Evolutionary conservation across 495 filamentous ascomycete genomes (phyloP), one percentile per base, ranked within the genome.

Genomic region (Aspergillus cristatus): DNA sequence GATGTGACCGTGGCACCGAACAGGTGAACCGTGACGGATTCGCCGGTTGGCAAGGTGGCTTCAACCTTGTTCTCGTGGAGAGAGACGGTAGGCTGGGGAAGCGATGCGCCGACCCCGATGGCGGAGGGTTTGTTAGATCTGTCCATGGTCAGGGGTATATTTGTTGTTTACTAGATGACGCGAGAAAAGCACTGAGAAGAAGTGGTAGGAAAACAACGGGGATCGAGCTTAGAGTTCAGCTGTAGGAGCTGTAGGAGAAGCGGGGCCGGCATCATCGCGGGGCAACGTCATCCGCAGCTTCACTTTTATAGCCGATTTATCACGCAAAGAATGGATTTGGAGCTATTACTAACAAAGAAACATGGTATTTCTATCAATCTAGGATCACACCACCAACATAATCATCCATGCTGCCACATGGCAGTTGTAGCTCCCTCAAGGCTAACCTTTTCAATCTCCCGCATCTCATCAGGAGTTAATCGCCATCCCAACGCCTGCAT

Each of bases 1-100:
- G 81, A 86, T 40, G 82, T 81, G 40, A 97, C 81, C 7, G 93
- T 97, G 0, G 93, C 93, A 39, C 93, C 93, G 54, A 86, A 84
- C 8, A 96, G 77, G 34, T 97, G 70, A 32, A 99, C 70, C 34
- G 84, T 76, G 46, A 94, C 76, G 32, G 75, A 82, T 58, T 97
- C 88, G 45, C 93, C 86, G 8, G 82, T 82, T 8, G 91, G 82
- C 43, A 97, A 67, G 35, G 71, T 72, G 40, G 86, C 84, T 18
- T 75, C 74, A 29, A 94, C 75, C 39, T 69, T 68, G 57, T 81
- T 79, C 54, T 80, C 74, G 38, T 72, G 54, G 58, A 86, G 73
- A 55, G 72, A 75, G 47, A 93, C 75, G 45, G 75, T 73, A 7
- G 84, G 74, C 18, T 82, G 80, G 16, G 76, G 71, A 2, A 79